These are phyloP conservation scores for Botrytis galanthina DNA, from an alignment of 2,329 filamentous ascomycete species.

Conservation along the genomic window DNA sequence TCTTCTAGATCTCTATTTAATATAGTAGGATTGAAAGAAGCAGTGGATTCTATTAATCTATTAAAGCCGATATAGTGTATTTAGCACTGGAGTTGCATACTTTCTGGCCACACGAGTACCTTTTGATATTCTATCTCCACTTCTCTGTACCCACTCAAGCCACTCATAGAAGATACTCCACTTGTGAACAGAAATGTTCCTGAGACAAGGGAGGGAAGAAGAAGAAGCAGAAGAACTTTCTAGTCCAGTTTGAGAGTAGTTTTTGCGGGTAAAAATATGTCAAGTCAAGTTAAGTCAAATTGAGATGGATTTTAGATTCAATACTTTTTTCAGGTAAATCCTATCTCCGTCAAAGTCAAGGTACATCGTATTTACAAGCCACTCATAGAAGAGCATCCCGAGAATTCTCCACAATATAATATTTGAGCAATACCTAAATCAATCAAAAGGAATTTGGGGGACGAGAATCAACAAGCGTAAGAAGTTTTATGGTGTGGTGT, in stretches of 20 bases:
- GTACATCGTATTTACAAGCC: neutral
- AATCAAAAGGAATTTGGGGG: neutral
- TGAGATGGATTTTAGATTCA: neutral
- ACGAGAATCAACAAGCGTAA: neutral
- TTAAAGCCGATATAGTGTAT: too few species aligned
- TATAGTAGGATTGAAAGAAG: too few species aligned
- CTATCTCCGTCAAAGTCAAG: neutral
- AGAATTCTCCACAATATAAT: neutral
- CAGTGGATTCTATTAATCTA: too few species aligned
- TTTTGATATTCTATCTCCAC: conserved; percentile 3
- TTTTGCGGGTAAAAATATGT: neutral
- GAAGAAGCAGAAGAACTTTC: neutral
- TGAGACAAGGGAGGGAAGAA: neutral
- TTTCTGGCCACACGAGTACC: too few species aligned
- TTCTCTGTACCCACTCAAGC: neutral
- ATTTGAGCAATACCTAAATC: neutral
- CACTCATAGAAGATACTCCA: neutral
- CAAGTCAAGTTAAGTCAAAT: neutral
- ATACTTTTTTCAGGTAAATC: neutral
- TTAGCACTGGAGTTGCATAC: too few species aligned
- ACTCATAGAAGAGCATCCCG: neutral
- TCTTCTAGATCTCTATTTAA: too few species aligned
- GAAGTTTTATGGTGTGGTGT: neutral
- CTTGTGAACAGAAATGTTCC: neutral
- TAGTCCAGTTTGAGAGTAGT: neutral